Base-by-base conservation (phyloP, 1,284 basidiomycete genomes). In the Neonothopanus nambi region DNA sequence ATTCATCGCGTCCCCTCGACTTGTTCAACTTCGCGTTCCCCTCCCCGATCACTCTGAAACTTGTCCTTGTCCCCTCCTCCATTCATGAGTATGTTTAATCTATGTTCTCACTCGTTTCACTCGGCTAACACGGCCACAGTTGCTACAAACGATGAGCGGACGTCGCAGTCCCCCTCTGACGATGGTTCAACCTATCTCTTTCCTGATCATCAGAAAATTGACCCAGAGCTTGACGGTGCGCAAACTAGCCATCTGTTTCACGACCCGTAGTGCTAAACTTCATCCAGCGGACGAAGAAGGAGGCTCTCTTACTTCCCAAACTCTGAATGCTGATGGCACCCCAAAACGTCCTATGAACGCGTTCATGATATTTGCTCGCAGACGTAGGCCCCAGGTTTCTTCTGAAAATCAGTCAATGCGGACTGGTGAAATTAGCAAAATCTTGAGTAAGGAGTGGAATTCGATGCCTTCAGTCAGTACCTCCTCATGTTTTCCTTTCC, bases 311-410 rank as follows among this genome's bases (percentile, higher is more conserved):
- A 91, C 83, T 15, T 80, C 80, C 3, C 89, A 92, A 70, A 84
- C 87, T 15, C 76, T 92, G 54, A 92, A 92, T 66, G 76, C 87
- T 1, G 89, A 92, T 64, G 89, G 89, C 30, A 91, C 89, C 39
- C 89, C 90, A 21, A 90, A 90, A 66, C 82, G 89, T 11, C 89
- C 89, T 38, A 92, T 92, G 89, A 92, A 92, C 67, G 90, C 89
- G 21, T 92, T 92, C 72, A 92, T 92, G 89, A 92, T 92, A 56
- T 92, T 91, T 63, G 90, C 90, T 54, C 81, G 89, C n/a, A 79
- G 84, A 53, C 76, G 89, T 52, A 73, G 89, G 30, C 90, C 90
- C 15, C 86, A 92, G 68, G 87, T 92, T 33, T 84, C 87, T 5
- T 82, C 87, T 17, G 86, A 87, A 57, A 89, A 92, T 67, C 87